Evolutionary conservation across 371 early-diverging fungal genomes (phyloP), one percentile per base, ranked within the genome.

Genomic region (Dichotomocladium elegans): DNA sequence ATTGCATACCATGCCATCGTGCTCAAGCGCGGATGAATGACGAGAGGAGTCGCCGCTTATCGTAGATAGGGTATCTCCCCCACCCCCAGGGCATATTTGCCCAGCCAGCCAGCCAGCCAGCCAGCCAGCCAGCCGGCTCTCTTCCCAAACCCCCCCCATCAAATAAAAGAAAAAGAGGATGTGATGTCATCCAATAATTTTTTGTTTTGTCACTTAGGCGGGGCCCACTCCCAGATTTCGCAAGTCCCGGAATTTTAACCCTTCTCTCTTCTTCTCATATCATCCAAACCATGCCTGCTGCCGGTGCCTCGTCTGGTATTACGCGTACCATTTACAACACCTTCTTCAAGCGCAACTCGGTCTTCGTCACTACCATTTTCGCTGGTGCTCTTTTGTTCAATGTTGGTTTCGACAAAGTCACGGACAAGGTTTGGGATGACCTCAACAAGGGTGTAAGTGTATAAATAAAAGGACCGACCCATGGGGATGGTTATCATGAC

Each of bases 361-460:
- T 85, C 52, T 89, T 86, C 58, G 63, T 88, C 52, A 62, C 79
- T 64, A 69, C 85, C 60, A 82, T 92, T 63, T 87, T 92, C 54
- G 87, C 70, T 61, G 62, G 82, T 40, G 94, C 92, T 31, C 87
- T 92, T 57, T 88, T 74, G 21, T 87, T 87, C 66, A 89, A 92
- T 68, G 66, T 91, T 51, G 88, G 71, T 52, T 90, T 87, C 63
- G 91, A 92, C 67, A 70, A 74, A 29, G 58, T 71, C 55, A 66
- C 86, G 31, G 77, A 86, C 73, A 65, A 68, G 53, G 45, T 90
- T 49, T 94, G 90, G 90, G 89, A 92, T 64, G 65, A 68, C 45
- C 12, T 82, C 51, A 94, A 94, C 87, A 78, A 85, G 70, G 93
- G 93, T 41, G 94, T 94, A 83, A 74, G 89, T 86, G 46, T 19